A percentile compares a stretch with the other conserved stretches of the same genome.
phyloP scores from a whole-genome alignment of 2,329 filamentous ascomycete species.

The Ophiostoma montium region DNA sequence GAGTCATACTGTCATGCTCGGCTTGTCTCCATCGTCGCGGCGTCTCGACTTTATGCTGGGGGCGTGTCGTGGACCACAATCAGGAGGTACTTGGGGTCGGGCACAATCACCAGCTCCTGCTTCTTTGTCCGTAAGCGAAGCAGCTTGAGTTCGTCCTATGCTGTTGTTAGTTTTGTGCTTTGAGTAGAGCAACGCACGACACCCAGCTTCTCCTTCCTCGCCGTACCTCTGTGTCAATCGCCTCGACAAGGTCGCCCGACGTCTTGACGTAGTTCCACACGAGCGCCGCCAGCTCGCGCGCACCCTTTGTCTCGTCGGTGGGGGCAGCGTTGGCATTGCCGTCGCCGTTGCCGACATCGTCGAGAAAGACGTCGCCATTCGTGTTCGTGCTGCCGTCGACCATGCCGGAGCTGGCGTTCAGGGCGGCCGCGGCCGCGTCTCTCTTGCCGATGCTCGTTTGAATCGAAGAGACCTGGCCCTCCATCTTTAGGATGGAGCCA shows the following conservation, averaged over 20 bases:
- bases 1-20: no score
- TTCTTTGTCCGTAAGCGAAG: constrained; percentile 69
- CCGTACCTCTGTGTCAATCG: constrained; percentile 53
- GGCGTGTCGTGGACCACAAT: constrained; percentile 75
- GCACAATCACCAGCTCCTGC: constrained; percentile 72
- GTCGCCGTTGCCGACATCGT: constrained; percentile 22
- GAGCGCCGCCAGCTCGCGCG: constrained; percentile 60
- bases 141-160: constrained; percentile 60
- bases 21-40: background rate
- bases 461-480: constrained; percentile 50
- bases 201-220: background rate
- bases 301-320: constrained; percentile 26
- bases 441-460: constrained; percentile 24
- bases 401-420: constrained; percentile 3
- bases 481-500: constrained; percentile 62
- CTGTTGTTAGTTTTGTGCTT: background rate
- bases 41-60: constrained; percentile 32
- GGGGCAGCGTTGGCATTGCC: constrained; percentile 9
- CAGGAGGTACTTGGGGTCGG: constrained; percentile 64
- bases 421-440: constrained; percentile 1
- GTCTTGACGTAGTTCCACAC: constrained; percentile 63
- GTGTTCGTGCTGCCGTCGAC: background rate
- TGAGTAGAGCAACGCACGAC: background rate
- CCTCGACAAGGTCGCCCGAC: constrained; percentile 55
- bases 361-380: constrained; percentile 22